Evolutionary conservation across 2,329 filamentous ascomycete species (phyloP), one percentile per base, ranked within the genome.

Genomic region (Trichocomaceae sp.): DNA sequence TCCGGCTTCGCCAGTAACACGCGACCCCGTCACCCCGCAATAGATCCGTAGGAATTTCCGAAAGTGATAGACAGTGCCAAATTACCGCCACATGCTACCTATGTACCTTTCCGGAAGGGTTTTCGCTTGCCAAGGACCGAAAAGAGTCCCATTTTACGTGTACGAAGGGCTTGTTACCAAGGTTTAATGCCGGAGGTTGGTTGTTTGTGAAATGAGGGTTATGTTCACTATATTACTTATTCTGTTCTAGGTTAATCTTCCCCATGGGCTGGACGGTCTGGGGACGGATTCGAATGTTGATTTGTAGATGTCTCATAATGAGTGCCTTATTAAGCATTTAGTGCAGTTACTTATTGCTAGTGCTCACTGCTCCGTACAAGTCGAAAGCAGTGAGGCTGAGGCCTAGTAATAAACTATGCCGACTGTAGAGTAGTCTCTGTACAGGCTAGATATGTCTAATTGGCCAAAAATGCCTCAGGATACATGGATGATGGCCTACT

Each of bases 101-200:
- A n/a, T n/a, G n/a, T n/a, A n/a, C 26, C 15, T n/a, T n/a, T n/a
- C n/a, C 45, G 19, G 22, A 13, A 33, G n/a, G 22, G 9, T 12
- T 39, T 47, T 15, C 33, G 13, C 44, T 47, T 19, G 26, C 20
- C 33, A 20, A n/a, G 31, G 4, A 19, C 10, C 13, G 37, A 44
- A 13, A 45, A 2, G 26, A 15, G 22, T 13, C 42, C 17, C 23
- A 33, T 47, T 20, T 47, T 53, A 41, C 44, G 23, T 41, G 33
- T 31, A 26, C 15, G 45, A 47, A 9, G 15, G 15, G 20, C 19
- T 53, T 17, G 19, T 42, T 33, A 29, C 51, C 19, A 47, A 44
- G 51, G 51, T 53, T n/a, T 53, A 47, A 29, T 53, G 31, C 47
- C 51, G 51, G 51, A 47, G 51, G 47, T 53, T 53, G 51, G 33